phyloP scores from a whole-genome alignment of 2,329 filamentous ascomycete species.

The Ophiocordyceps unilateralis region DNA sequence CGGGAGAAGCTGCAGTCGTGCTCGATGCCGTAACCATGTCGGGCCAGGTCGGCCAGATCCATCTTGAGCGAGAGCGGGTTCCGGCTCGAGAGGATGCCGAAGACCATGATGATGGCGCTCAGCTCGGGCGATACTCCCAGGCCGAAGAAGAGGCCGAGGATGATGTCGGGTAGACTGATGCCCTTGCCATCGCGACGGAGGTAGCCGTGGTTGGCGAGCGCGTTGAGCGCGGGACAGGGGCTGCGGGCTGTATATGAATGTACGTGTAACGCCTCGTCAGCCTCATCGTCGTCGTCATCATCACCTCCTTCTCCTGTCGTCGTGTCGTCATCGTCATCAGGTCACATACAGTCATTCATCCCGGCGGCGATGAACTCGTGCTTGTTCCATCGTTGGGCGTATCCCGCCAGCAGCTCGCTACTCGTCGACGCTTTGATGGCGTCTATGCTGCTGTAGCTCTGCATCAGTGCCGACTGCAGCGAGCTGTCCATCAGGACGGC shows the following conservation, averaged over 20 bases:
- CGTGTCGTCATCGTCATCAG: too few species aligned
- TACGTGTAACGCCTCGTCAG: too few species aligned
- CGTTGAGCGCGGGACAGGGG: not conserved
- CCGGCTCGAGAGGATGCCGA: not conserved
- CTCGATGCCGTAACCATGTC: not conserved
- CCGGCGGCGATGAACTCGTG: not conserved
- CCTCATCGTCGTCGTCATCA: too few species aligned
- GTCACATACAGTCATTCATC: not conserved
- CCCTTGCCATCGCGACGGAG: not conserved
- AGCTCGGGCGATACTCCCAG: not conserved
- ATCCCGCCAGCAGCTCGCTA: not conserved
- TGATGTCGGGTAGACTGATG: not conserved
- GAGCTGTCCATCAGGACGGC: not conserved
- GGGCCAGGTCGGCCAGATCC: not conserved
- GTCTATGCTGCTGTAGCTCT: not conserved
- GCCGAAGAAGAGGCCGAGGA: not conserved
- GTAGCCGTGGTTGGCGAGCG: not conserved
- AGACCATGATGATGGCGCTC: not conserved
- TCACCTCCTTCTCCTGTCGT: too few species aligned
- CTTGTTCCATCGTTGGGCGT: not conserved
- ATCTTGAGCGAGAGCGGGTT: not conserved
- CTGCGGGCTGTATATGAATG: not conserved
- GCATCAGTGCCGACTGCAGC: not conserved
- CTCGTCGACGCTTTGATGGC: not conserved
- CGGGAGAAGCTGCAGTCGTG: not conserved